Evolutionary conservation across 371 early-diverging fungal genomes (phyloP), one percentile per base, ranked within the genome.

Genomic region (Mucor ambiguus): DNA sequence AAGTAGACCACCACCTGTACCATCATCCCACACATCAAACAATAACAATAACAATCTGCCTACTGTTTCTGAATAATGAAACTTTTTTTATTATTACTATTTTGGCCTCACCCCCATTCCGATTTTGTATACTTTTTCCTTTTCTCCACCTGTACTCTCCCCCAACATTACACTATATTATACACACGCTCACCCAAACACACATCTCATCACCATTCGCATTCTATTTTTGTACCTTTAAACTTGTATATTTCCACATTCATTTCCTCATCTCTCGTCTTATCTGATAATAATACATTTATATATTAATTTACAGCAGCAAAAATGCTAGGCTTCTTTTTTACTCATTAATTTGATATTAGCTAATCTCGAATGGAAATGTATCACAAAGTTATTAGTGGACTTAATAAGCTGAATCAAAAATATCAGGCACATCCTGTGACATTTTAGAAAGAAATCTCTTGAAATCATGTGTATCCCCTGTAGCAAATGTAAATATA

Each of bases 1-100:
- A 37, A 69, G 74, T 4, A 69, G 58, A 28, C 73, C 71, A n/a
- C 80, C 80, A 30, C 75, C 80, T 57, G 56, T 72, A 43, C 74
- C 68, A 67, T 66, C 41, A 26, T 24, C 22, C n/a, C 16, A 52
- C 16, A 52, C 28, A 52, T 44, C 30, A 16, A 43, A 41, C 30
- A 60, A 29, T 43, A 60, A 44, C 44, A 60, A 44, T 41, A 60
- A 44, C 44, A 43, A 44, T 43, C 63, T 67, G 33, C 67, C 67
- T 28, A 44, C 72, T 60, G 68, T 72, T 52, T 68, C 72, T 43
- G 72, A 72, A 60, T 63, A 48, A 65, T 46, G 46, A 46, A 46
- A 46, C 46, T 46, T 8, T 33, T 10, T 30, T 7, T 30, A 6
- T 30, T 43, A 3, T 35, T 57, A 59, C 6, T 41, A 58, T 29